A percentile compares a stretch with the other conserved stretches of the same genome.
Evolutionary conservation across 441 rosid species (phyloP).

Genomic region (Pelargonium myrrhifolium): DNA sequence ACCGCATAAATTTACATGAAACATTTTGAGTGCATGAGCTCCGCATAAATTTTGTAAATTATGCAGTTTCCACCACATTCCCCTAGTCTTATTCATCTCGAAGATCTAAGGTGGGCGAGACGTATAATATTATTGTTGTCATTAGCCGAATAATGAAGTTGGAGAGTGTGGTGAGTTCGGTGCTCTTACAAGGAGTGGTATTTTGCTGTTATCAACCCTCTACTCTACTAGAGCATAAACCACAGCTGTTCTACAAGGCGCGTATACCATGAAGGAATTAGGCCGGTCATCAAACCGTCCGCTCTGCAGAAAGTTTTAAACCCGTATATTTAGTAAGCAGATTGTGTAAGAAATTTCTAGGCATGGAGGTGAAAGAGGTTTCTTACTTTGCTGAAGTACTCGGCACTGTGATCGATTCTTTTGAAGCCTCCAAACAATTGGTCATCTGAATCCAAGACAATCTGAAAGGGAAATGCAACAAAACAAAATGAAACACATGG

Average conservation of each 20-base stretch:
- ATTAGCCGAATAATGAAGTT: neutral
- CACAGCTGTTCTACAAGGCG: constrained; percentile 84
- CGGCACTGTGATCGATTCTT: constrained; percentile 55
- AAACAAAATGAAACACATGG: neutral
- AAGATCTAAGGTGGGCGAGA: neutral
- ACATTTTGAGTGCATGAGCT: neutral
- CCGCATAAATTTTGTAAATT: neutral
- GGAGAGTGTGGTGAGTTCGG: neutral
- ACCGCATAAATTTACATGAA: neutral
- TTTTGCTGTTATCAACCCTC: constrained; percentile 14
- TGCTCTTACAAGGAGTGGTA: neutral
- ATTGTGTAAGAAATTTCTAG: neutral
- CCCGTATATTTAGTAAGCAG: neutral
- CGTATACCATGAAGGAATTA: constrained; percentile 63
- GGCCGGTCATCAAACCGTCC: constrained; percentile 71
- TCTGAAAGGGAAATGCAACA: constrained; percentile 29
- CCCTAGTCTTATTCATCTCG: neutral
- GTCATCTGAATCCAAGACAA: constrained; percentile 81
- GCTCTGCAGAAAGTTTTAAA: constrained; percentile 42
- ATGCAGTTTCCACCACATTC: neutral
- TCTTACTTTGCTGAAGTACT: constrained; percentile 73
- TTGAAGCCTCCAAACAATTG: constrained; percentile 66
- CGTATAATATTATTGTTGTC: neutral
- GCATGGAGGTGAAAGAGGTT: constrained; percentile 6
- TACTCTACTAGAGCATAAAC: constrained; percentile 66